Evolutionary conservation across 495 filamentous ascomycete genomes (phyloP).

Genomic region (Elasticomyces elasticus): DNA sequence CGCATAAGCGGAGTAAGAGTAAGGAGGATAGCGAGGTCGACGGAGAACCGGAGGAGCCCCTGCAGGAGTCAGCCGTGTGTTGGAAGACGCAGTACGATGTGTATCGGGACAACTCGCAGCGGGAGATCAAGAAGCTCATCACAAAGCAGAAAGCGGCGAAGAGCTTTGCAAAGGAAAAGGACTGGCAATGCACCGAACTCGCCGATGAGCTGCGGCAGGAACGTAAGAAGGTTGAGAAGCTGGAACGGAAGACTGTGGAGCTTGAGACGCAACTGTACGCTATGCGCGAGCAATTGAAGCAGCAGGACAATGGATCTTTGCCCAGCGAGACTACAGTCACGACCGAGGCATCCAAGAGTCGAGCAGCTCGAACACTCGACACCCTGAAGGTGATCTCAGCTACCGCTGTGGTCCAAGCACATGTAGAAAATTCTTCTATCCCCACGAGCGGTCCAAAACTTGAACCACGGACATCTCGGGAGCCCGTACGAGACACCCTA

Average conservation of each 20-base stretch:
- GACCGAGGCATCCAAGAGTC: no score
- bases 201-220: conserved; percentile 60
- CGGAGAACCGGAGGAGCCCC: conserved; percentile 66
- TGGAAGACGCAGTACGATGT: conserved; percentile 87
- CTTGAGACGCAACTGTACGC: conserved; percentile 26
- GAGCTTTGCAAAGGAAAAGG: conserved; percentile 82
- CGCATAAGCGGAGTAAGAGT: not conserved
- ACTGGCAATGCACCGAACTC: conserved; percentile 64
- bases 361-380: no score
- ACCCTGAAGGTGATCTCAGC: no score
- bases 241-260: conserved; percentile 22
- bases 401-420: no score
- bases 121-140: conserved; percentile 51
- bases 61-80: conserved; percentile 77
- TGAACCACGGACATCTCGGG: no score
- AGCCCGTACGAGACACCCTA: not conserved
- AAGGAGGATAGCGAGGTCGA: conserved; percentile 44
- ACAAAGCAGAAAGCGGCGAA: conserved; percentile 58
- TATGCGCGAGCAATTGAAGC: conserved; percentile 6
- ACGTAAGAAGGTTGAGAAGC: conserved; percentile 44
- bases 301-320: no score
- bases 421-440: no score
- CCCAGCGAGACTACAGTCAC: no score
- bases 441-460: no score
- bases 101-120: conserved; percentile 67